Evolutionary conservation across 73 alveolate genomes (phyloP), one percentile per base, ranked within the genome.

Genomic region (Blepharisma japonicum): DNA sequence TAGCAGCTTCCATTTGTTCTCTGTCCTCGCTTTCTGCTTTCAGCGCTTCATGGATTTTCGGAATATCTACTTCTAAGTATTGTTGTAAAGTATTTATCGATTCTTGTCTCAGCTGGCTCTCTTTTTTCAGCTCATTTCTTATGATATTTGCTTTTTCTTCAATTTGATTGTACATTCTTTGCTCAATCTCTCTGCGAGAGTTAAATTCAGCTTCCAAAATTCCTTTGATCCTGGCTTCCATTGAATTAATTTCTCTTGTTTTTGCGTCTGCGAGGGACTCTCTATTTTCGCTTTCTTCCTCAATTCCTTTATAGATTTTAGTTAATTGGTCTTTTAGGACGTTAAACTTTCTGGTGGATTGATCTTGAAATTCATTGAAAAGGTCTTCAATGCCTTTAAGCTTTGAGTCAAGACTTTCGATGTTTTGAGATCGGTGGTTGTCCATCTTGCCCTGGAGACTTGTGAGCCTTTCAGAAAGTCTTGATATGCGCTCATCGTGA

Each of bases 1-100:
- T 71, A 23, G 77, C 88, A 50, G 82, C 82, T 49, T 81, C 88
- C 42, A 70, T 47, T 45, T 46, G 51, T 71, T 81, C 83, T 9
- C 81, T 53, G 7, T 68, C 77, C 2, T 71, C 81, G 20, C 78
- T 71, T 20, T 71, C 81, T 2, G 51, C 71, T 39, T 71, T 53
- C 25, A 45, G 23, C 48, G 81, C 20, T 20, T 80, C 77, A 9
- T 71, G 55, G 39, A 71, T 47, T 8, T 80, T 45, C 6, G 55
- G 76, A 45, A 68, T 74, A 42, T 55, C 84, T 3, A 54, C 68
- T 32, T 70, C 80, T 45, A 70, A n/a, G 39, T 70, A 70, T 20
- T 39, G 68, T 70, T 70, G 66, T 2, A 70, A 45, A 45, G 80
- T 45, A 14, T 70, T 54, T 18, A 70, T 47, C 14, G 77, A 11